Percentiles rank a stretch among this genome's conserved stretches.
Conservation (phyloP, 169 alveolate species). For the Plasmodium yoelii region DNA sequence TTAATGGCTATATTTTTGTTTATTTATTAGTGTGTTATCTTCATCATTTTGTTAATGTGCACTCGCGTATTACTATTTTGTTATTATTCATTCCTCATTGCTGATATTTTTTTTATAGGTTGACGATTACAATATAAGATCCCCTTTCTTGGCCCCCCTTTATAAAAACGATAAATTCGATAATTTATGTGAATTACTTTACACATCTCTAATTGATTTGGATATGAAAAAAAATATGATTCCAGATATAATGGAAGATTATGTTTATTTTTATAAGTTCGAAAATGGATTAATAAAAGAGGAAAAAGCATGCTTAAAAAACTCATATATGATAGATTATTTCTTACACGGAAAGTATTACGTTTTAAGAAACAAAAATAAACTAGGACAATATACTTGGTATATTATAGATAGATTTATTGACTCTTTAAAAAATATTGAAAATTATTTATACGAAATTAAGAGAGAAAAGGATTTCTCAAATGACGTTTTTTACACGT, state of each 20-base stretch:
- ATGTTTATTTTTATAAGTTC: slow-evolving; percentile 49
- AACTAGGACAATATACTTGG: slow-evolving; percentile 88
- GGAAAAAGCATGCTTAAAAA: slow-evolving; percentile 71
- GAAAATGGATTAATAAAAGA: slow-evolving; percentile 63
- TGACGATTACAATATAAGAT: slow-evolving; percentile 36
- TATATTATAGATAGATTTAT: slow-evolving; percentile 80
- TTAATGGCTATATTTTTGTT: neutral
- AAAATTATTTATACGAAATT: slow-evolving; percentile 47
- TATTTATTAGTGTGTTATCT: neutral
- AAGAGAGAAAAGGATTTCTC: slow-evolving; percentile 49
- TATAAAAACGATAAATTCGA: slow-evolving; percentile 28
- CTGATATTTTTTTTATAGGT: slow-evolving; percentile 13
- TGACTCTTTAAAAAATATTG: slow-evolving; percentile 77
- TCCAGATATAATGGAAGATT: slow-evolving; percentile 56
- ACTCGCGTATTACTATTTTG: neutral
- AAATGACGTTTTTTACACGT: slow-evolving; percentile 51
- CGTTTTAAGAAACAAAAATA: slow-evolving; percentile 79
- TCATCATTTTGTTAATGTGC: neutral
- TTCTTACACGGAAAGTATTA: slow-evolving; percentile 83
- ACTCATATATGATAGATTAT: slow-evolving; percentile 84
- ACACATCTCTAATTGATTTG: slow-evolving; percentile 42
- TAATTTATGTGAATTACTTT: slow-evolving; percentile 45
- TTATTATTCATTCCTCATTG: neutral
- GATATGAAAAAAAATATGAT: slow-evolving; percentile 52
- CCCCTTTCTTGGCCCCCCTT: slow-evolving; percentile 62